Base-by-base conservation (phyloP, 257 asterid genomes). In the Solanum phureja region DNA sequence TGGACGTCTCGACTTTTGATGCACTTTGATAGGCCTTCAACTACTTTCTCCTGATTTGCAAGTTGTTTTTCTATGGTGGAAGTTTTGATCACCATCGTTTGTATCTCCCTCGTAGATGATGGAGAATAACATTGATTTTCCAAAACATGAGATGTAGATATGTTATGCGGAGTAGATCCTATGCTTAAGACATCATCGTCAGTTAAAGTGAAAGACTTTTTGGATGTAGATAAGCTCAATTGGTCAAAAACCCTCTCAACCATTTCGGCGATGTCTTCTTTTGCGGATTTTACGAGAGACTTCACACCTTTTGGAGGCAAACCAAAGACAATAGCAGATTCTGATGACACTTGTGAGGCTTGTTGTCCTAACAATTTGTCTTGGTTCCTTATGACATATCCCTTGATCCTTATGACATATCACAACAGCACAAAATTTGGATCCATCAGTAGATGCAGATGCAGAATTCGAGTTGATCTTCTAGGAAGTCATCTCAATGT, bases 291-390 rank as follows among this genome's bases (percentile, higher is more conserved):
- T 19, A 3, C 64, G 1, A 1, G 10, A 56, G 10, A 56, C 9
- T 18, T 56, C 10, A 56, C n/a, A 6, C n/a, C 3, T 56, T 56
- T 18, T 56, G 0, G n/a, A 7, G 4, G 21, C 1, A 6, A 19
- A 56, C 64, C n/a, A 56, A 2, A 6, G 64, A 19, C 10, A 52
- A 18, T 6, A 18, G 1, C 2, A 18, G 0, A 56, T 56, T 18
- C 0, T 0, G 9, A 56, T 0, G n/a, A 6, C 4, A 56, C n/a
- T 18, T 3, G n/a, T 56, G n/a, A 18, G 4, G 64, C n/a, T 18
- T 56, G 64, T 18, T 2, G n/a, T 19, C n/a, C 64, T 7, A 56
- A 6, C 1, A 56, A 56, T 56, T 56, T 6, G 4, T 2, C 64
- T 18, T 56, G n/a, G n/a, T 56, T 56, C 64, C 64, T 52, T 52